A percentile compares a stretch with the other conserved stretches of the same genome.
These are phyloP conservation scores for Glarea lozoyensis DNA, from an alignment of 495 filamentous ascomycete genomes.

Conservation along the genomic window DNA sequence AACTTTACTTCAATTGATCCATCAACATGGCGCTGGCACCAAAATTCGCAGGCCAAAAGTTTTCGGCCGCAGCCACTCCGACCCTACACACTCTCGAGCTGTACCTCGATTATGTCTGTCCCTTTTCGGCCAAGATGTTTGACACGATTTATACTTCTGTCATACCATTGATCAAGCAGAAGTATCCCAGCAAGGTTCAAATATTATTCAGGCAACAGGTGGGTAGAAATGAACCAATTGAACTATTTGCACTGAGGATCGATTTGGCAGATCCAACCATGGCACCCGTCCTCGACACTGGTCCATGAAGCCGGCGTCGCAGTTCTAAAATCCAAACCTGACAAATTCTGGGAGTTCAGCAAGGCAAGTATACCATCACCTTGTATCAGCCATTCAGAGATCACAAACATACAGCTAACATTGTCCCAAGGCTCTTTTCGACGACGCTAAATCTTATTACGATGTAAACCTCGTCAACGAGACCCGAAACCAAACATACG, in stretches of 20 bases:
- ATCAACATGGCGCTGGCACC: conserved; percentile 63
- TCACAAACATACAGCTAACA: too few species aligned
- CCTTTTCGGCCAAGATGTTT: conserved; percentile 66
- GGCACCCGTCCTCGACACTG: conserved; percentile 87
- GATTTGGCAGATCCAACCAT: conserved; percentile 94
- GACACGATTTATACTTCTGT: conserved; percentile 54
- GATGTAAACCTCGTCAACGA: conserved; percentile 77
- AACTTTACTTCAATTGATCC: neutral
- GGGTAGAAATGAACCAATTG: too few species aligned
- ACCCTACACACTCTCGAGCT: conserved; percentile 67
- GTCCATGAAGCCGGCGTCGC: conserved; percentile 81
- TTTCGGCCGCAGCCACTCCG: conserved; percentile 33
- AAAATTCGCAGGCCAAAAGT: conserved; percentile 65
- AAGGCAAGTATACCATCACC: conserved; percentile 26
- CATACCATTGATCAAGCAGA: conserved; percentile 43
- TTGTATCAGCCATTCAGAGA: too few species aligned
- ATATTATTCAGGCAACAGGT: conserved; percentile 79
- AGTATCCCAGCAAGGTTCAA: conserved; percentile 42
- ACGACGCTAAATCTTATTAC: conserved; percentile 62
- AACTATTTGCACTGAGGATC: too few species aligned
- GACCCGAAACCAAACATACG: conserved; percentile 76
- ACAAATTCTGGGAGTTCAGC: conserved; percentile 71
- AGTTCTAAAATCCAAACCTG: conserved; percentile 55
- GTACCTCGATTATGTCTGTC: conserved; percentile 83
- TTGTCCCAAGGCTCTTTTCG: conserved; percentile 53